phyloP scores from a whole-genome alignment of 306 rosid genomes.

The Mucuna pruriens region DNA sequence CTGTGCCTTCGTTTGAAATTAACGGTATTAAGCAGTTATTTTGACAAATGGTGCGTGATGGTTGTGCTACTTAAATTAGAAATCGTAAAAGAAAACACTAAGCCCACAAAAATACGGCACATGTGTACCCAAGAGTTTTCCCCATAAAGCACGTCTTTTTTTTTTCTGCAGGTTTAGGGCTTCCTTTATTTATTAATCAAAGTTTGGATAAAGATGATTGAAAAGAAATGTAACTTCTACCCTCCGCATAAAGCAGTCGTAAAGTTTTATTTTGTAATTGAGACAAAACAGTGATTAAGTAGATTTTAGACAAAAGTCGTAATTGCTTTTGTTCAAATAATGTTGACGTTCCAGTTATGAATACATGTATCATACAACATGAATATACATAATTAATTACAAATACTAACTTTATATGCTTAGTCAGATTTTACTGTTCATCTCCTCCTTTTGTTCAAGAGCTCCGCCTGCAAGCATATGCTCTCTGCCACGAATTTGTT shows the following conservation, averaged over 20 bases:
- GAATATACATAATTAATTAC: conserved; percentile 4
- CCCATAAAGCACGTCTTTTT: neutral
- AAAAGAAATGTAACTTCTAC: neutral
- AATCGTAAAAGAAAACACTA: neutral
- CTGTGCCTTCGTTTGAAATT: conserved; percentile 15
- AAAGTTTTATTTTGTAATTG: neutral
- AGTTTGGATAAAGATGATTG: neutral
- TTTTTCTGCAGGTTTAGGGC: neutral
- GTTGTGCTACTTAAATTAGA: no score
- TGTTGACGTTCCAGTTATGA: conserved; percentile 22
- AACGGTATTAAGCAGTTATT: neutral
- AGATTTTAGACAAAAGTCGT: neutral
- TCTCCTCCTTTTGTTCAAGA: conserved; percentile 41
- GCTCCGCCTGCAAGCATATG: conserved; percentile 54
- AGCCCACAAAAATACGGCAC: neutral
- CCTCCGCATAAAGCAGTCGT: neutral
- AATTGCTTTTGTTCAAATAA: conserved; percentile 39
- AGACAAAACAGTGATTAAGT: neutral
- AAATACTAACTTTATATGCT: conserved; percentile 26
- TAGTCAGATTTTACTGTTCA: conserved; percentile 35
- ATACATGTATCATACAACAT: conserved; percentile 6
- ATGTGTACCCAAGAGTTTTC: neutral
- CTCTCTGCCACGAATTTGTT: conserved; percentile 56
- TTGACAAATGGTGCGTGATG: neutral
- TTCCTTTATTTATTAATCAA: neutral